phyloP scores from a whole-genome alignment of 2,329 filamentous ascomycete species.

The Alternaria ventricosa region DNA sequence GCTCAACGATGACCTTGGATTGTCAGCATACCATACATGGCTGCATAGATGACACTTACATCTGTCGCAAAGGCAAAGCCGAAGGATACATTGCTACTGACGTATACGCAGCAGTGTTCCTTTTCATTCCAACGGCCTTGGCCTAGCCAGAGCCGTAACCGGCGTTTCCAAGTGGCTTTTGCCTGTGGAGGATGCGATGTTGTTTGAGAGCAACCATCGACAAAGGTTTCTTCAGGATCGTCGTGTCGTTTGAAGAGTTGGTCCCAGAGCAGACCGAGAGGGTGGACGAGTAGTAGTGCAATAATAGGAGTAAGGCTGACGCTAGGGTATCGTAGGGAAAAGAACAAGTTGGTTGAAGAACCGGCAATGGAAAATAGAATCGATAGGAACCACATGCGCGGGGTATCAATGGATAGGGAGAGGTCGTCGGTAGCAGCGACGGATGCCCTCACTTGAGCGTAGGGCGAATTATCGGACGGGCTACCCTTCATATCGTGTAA shows the following conservation, averaged over 20 bases:
- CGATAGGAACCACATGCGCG: constrained; percentile 86
- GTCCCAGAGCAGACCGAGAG: constrained; percentile 82
- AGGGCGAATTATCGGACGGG: constrained; percentile 73
- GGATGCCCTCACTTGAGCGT: constrained; percentile 80
- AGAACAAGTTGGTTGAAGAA: constrained; percentile 85
- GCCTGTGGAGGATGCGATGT: constrained; percentile 16
- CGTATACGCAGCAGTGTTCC: constrained; percentile 87
- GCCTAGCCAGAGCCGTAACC: constrained; percentile 74
- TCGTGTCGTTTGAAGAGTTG: constrained; percentile 67
- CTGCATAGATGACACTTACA: constrained; percentile 49
- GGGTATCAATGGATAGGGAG: constrained; percentile 82
- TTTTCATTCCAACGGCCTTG: constrained; percentile 88
- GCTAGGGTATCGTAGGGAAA: constrained; percentile 87
- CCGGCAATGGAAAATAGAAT: constrained; percentile 80
- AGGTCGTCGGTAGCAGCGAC: constrained; percentile 78
- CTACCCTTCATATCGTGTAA: constrained; percentile 51
- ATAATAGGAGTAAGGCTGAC: constrained; percentile 90
- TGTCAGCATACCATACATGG: constrained; percentile 14
- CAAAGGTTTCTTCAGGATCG: constrained; percentile 63
- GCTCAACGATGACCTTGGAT: constrained; percentile 78
- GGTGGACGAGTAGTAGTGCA: constrained; percentile 82
- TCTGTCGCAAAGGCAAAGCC: constrained; percentile 89
- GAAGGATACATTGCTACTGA: constrained; percentile 88
- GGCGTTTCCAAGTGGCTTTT: constrained; percentile 37
- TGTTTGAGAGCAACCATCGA: constrained; percentile 60